phyloP scores from a whole-genome alignment of 2,329 filamentous ascomycete genomes.

The Colletotrichum sp. region DNA sequence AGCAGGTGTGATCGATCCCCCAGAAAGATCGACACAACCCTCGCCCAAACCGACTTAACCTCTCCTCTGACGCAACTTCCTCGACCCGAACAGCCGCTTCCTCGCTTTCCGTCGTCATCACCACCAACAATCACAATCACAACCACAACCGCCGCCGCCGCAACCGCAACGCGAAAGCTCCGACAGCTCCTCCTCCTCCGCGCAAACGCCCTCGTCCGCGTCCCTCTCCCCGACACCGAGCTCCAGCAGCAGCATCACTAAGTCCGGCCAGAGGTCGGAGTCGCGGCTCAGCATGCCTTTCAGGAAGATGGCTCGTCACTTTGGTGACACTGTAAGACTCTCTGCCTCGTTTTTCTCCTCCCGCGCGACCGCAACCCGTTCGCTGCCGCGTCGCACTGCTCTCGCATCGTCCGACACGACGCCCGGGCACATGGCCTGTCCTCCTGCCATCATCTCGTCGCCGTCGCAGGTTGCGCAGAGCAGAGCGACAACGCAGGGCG shows the following conservation, averaged over 20 bases:
- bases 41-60: neutral
- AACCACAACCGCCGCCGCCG: neutral
- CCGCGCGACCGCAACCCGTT: neutral
- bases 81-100: constrained; percentile 8
- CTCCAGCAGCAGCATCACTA: neutral
- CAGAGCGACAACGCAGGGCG: neutral
- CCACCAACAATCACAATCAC: neutral
- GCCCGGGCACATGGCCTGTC: neutral
- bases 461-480: neutral
- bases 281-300: constrained; percentile 30
- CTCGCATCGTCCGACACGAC: neutral
- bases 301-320: constrained; percentile 47
- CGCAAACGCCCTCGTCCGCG: neutral
- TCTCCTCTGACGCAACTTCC: constrained; percentile 11
- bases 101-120: constrained; percentile 10
- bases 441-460: neutral
- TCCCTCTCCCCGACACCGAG: neutral
- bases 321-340: constrained; percentile 50
- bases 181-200: neutral
- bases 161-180: neutral
- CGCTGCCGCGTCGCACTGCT: neutral
- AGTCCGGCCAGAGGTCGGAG: constrained; percentile 18
- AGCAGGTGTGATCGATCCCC: neutral
- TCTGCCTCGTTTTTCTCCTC: constrained; percentile 6
- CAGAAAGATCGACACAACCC: neutral